phyloP scores from a whole-genome alignment of 1,284 basidiomycete species.

The Irpex sp. region DNA sequence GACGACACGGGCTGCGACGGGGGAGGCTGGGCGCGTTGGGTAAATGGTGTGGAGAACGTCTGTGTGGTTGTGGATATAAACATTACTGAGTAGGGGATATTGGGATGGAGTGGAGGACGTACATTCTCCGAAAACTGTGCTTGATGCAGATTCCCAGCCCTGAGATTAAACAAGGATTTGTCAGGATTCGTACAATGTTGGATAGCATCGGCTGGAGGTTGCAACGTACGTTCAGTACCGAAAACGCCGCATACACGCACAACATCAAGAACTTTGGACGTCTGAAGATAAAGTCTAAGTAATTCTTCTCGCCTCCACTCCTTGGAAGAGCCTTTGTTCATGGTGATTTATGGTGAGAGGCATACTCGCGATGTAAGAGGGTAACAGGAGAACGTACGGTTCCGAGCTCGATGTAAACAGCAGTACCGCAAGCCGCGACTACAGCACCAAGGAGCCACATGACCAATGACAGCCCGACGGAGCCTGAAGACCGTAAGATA shows the following conservation, averaged over 20 bases:
- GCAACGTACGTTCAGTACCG: slow-evolving; percentile 49
- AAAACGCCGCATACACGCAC: slow-evolving; percentile 58
- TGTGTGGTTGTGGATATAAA: slow-evolving; percentile 18
- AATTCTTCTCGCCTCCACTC: slow-evolving; percentile 76
- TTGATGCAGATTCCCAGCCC: slow-evolving; percentile 46
- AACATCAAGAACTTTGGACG: slow-evolving; percentile 59
- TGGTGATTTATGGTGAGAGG: too few species aligned
- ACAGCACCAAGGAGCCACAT: slow-evolving; percentile 72
- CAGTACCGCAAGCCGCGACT: slow-evolving; percentile 60
- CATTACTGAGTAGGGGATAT: too few species aligned
- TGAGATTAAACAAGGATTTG: background rate
- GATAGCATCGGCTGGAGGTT: background rate
- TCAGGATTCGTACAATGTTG: background rate
- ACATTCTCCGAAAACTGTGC: slow-evolving; percentile 70
- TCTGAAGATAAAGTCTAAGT: slow-evolving; percentile 68
- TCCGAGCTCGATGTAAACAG: slow-evolving; percentile 72
- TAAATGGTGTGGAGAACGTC: slow-evolving; percentile 50
- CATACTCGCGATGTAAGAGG: background rate
- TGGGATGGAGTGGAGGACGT: slow-evolving; percentile 13
- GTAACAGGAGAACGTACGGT: slow-evolving; percentile 39
- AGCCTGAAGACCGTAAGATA: slow-evolving; percentile 63
- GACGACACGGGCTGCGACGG: slow-evolving; percentile 20
- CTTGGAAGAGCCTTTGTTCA: slow-evolving; percentile 53
- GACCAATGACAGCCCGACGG: slow-evolving; percentile 56
- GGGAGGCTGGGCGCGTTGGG: slow-evolving; percentile 25